A percentile compares a stretch with the other conserved stretches of the same genome.
Conservation (phyloP, 2,329 filamentous ascomycete genomes). For the Metarhizium album region DNA sequence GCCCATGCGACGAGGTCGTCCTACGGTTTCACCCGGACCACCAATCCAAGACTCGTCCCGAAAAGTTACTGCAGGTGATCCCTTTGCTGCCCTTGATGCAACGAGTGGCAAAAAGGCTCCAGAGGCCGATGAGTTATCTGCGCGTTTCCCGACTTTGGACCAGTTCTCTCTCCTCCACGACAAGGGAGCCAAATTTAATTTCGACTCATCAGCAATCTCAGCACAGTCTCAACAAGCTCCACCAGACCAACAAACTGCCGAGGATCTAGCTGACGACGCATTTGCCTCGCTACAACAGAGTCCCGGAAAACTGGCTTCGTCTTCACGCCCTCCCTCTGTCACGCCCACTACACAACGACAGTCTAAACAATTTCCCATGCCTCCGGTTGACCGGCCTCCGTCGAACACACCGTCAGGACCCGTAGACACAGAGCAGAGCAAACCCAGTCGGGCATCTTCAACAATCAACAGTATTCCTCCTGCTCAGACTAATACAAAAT, state of each 20-base stretch:
- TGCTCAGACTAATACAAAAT: slow-evolving; percentile 28
- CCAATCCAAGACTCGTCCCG: slow-evolving; percentile 47
- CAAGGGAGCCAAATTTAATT: slow-evolving; percentile 73
- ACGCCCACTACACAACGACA: slow-evolving; percentile 17
- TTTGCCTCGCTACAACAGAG: slow-evolving; percentile 45
- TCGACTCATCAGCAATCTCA: slow-evolving; percentile 45
- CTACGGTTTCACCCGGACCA: slow-evolving; percentile 27
- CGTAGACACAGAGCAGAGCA: slow-evolving; percentile 24
- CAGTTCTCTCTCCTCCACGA: slow-evolving; percentile 89
- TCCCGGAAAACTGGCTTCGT: slow-evolving; percentile 11
- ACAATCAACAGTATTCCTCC: slow-evolving; percentile 53
- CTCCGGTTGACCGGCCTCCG: slow-evolving; percentile 17
- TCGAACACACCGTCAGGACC: slow-evolving; percentile 31
- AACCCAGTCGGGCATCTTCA: slow-evolving; percentile 49
- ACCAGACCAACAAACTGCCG: slow-evolving; percentile 56
- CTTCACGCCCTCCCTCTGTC: slow-evolving; percentile 20
- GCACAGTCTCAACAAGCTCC: slow-evolving; percentile 36
- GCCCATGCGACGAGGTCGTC: slow-evolving; percentile 83
- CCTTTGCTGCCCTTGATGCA: slow-evolving; percentile 81
- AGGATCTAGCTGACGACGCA: slow-evolving; percentile 73
- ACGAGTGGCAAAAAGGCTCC: slow-evolving; percentile 30
- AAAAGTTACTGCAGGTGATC: slow-evolving; percentile 62
- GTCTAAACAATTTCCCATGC: slow-evolving; percentile 11
- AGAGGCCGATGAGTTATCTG: slow-evolving; percentile 68
- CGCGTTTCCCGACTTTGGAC: slow-evolving; percentile 80